Conservation (phyloP, 805 yeast species). For the Lipomyces kockii region DNA sequence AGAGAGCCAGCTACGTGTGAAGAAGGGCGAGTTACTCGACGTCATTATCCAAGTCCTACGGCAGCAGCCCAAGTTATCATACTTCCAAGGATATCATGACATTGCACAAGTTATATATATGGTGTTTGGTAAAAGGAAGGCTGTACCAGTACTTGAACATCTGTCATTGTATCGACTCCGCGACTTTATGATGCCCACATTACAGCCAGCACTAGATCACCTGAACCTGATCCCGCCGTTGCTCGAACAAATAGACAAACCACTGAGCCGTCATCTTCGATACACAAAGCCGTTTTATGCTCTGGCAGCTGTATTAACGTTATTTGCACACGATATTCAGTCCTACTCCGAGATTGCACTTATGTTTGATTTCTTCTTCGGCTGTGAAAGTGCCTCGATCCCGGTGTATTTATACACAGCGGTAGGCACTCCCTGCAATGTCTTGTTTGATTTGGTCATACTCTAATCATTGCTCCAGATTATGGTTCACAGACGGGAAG, state of each 20-base stretch:
- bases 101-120: constrained; percentile 69
- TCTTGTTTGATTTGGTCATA: background rate
- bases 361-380: constrained; percentile 72
- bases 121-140: constrained; percentile 50
- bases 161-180: constrained; percentile 68
- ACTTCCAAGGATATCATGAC: constrained; percentile 95
- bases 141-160: constrained; percentile 53
- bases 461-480: constrained; percentile 47
- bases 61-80: constrained; percentile 63
- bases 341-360: constrained; percentile 55
- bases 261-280: constrained; percentile 46
- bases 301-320: constrained; percentile 74
- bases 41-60: constrained; percentile 62
- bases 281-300: constrained; percentile 67
- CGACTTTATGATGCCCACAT: constrained; percentile 80
- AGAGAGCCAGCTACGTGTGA: constrained; percentile 35
- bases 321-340: constrained; percentile 73
- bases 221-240: constrained; percentile 68
- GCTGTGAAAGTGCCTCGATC: constrained; percentile 58
- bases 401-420: constrained; percentile 64
- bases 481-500: constrained; percentile 47
- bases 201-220: constrained; percentile 69
- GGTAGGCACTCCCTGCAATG: constrained; percentile 40
- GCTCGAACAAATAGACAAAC: constrained; percentile 54
- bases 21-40: constrained; percentile 51